Evolutionary conservation across 805 yeast species (phyloP), one percentile per base, ranked within the genome.

Genomic region (Dipodascopsis uninucleata): DNA sequence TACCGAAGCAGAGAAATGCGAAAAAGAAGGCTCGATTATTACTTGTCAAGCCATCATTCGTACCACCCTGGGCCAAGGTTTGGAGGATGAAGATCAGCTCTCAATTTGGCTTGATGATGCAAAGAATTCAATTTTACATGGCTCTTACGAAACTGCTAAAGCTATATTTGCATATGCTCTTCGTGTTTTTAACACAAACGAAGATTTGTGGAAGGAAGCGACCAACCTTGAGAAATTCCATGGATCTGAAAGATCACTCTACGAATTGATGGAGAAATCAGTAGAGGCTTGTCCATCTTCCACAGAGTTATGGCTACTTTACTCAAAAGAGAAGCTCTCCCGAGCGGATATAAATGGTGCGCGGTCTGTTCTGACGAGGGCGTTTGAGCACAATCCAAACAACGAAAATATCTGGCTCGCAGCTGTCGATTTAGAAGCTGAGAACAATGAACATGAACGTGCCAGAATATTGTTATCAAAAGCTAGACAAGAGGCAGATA

Each of bases 331-430:
- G 55, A 41, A 50, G 12, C 28, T 45, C 3, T 45, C 67, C 20
- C 71, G 65, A 2, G 59, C 67, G 1, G 78, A 82, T 53, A 56
- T 73, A 1, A 64, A 59, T 1, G 73, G 68, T 3, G 83, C 95
- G 0, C 66, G 80, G 41, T 55, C 58, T 1, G 74, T 85, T 3
- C 64, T 88, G 4, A 58, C 66, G 2, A 64, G 69, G 10, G 82
- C 83, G 0, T 60, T 75, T 33, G 58, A 65, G 3, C 42, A 54
- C 2, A 63, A 75, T 6, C 75, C 81, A 1, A 52, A 62, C 0
- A 70, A 67, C 48, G 81, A 77, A 48, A 76, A 73, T 20, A 60
- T 86, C 7, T 81, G 87, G 85, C 66, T 82, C 39, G 90, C 90
- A 0, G 71, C 81, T n/a, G 69, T 82, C 20, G 82, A 85, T 52